These are phyloP conservation scores for Neoarthrinium moseri DNA, from an alignment of 2,329 filamentous ascomycete species.

Conservation along the genomic window DNA sequence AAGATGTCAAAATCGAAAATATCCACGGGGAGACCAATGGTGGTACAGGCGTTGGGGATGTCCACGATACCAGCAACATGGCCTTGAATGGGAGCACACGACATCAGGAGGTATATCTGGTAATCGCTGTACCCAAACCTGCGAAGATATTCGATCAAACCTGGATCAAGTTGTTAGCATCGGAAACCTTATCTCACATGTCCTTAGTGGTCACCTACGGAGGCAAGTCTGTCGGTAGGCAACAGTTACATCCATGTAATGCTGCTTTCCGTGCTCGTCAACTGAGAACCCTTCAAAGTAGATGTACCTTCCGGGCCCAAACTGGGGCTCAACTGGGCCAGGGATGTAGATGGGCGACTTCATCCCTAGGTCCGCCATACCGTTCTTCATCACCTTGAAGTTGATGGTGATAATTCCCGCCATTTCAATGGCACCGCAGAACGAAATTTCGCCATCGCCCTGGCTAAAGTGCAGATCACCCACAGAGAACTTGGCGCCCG, in stretches of 20 bases:
- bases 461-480: constrained; percentile 83
- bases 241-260: constrained; percentile 82
- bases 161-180: constrained; percentile 19
- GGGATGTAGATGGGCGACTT: constrained; percentile 84
- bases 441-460: constrained; percentile 29
- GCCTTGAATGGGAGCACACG: constrained; percentile 83
- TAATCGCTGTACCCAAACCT: constrained; percentile 71
- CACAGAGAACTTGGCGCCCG: constrained; percentile 85
- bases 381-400: constrained; percentile 82
- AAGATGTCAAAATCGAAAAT: constrained; percentile 94
- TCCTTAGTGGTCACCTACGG: constrained; percentile 30
- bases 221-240: constrained; percentile 82
- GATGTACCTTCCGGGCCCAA: constrained; percentile 76
- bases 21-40: constrained; percentile 83
- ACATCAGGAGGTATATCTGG: constrained; percentile 82
- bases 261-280: constrained; percentile 84
- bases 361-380: constrained; percentile 70
- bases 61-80: constrained; percentile 89
- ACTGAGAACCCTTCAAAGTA: constrained; percentile 91
- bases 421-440: constrained; percentile 88
- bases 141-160: constrained; percentile 76
- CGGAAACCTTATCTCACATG: background rate
- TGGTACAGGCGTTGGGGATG: constrained; percentile 89
- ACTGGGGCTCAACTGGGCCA: constrained; percentile 84
- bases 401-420: constrained; percentile 88